Evolutionary conservation across 2,329 filamentous ascomycete genomes (phyloP), one percentile per base, ranked within the genome.

Genomic region (Alternaria incomplexa): DNA sequence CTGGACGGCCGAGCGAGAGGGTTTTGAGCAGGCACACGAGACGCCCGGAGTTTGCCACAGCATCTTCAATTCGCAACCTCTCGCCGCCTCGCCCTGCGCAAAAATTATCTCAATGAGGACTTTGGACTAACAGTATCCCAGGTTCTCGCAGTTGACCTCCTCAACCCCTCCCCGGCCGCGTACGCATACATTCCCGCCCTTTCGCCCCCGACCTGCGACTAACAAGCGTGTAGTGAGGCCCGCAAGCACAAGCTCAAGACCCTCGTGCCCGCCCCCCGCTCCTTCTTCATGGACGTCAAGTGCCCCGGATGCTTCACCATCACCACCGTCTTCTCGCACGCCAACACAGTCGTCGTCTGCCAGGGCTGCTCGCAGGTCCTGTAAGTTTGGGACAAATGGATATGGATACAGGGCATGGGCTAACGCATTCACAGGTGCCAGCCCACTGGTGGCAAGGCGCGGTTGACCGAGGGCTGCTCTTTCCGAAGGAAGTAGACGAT

Each of bases 261-360:
- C 77, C 92, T 99, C 80, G 96, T 99, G 83, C 96, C 96, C 80
- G 91, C 89, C 75, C 96, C 96, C 81, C 93, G 96, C 84, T 98
- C 95, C 77, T 99, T 98, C 92, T 99, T 99, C 93, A 99, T 99
- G 96, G 96, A 99, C 84, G 96, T 99, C 89, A 99, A 99, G 92
- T 99, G 96, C 92, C 96, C 96, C 84, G 96, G 96, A 81, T 99
- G 96, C 93, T 99, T 98, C 91, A 97, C 94, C 85, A 99, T 99
- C 90, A 99, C 96, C 85, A 99, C 96, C 85, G 96, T 99, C 86
- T 99, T 98, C 93, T 98, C 95, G 72, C 96, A 99, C 90, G 96
- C 96, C 85, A 96, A 99, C 90, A 99, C 96, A 83, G 96, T 99
- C 84, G 96, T 99, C 85, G 96, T 98, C 89, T 99, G 96, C 91